phyloP scores from a whole-genome alignment of 768 basidiomycete species.

The Xerocomus spinulosus region DNA sequence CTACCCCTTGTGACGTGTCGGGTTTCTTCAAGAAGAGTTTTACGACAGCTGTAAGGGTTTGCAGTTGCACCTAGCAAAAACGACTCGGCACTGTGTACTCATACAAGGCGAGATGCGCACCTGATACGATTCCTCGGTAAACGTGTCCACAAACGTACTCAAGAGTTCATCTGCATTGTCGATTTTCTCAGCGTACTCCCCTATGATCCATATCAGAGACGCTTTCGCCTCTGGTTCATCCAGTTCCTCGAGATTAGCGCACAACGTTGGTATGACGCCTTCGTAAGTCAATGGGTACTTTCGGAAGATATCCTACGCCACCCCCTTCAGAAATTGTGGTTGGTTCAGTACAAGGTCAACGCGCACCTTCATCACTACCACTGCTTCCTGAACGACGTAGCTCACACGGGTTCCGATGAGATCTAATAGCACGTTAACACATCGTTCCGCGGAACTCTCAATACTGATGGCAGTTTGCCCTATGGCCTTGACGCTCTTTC shows the following conservation, averaged over 20 bases:
- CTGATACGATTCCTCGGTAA: slow-evolving; percentile 90
- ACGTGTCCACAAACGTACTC: slow-evolving; percentile 84
- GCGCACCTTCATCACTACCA: slow-evolving; percentile 95
- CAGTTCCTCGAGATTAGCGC: slow-evolving; percentile 91
- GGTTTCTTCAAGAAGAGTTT: slow-evolving; percentile 96
- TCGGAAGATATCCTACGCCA: slow-evolving; percentile 86
- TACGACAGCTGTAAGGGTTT: slow-evolving; percentile 91
- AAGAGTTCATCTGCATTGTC: slow-evolving; percentile 95
- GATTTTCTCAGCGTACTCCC: slow-evolving; percentile 95
- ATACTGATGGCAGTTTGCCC: slow-evolving; percentile 97
- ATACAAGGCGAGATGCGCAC: slow-evolving; percentile 36
- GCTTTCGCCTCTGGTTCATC: slow-evolving; percentile 99
- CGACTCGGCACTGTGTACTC: background rate
- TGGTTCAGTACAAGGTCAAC: background rate
- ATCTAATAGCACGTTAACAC: slow-evolving; percentile 90
- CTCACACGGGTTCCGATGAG: slow-evolving; percentile 90
- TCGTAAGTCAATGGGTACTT: slow-evolving; percentile 98
- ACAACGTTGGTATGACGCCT: slow-evolving; percentile 92
- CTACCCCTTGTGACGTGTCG: slow-evolving; percentile 88
- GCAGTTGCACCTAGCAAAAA: slow-evolving; percentile 55
- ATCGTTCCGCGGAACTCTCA: slow-evolving; percentile 86
- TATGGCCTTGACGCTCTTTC: slow-evolving; percentile 91
- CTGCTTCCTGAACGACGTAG: slow-evolving; percentile 97
- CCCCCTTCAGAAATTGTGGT: background rate
- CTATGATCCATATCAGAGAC: slow-evolving; percentile 98